A percentile compares a stretch with the other conserved stretches of the same genome.
Conservation (phyloP, 2,329 filamentous ascomycete genomes). For the Exophiala viscosa region DNA sequence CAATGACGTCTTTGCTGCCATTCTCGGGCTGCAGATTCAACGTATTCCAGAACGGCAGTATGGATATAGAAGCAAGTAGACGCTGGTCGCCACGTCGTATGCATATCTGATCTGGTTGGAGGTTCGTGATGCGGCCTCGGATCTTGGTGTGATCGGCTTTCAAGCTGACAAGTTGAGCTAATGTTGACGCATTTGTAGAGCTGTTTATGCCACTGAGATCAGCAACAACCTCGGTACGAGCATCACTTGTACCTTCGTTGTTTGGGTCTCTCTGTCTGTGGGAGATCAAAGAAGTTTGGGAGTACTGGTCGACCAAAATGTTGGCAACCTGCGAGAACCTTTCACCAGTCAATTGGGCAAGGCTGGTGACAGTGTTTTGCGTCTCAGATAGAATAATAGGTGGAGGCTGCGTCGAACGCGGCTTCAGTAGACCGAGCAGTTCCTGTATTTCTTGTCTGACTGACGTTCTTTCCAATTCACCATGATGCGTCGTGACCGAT, state of each 20-base stretch:
- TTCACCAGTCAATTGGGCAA: background rate
- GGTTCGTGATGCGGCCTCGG: conserved; percentile 32
- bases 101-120: conserved; percentile 53
- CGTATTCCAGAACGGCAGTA: conserved; percentile 59
- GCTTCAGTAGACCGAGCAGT: conserved; percentile 11
- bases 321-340: conserved; percentile 17
- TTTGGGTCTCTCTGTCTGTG: background rate
- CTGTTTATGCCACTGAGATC: conserved; percentile 33
- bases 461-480: conserved; percentile 7
- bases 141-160: conserved; percentile 28
- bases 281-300: conserved; percentile 39
- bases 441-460: conserved; percentile 13
- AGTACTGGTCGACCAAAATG: conserved; percentile 32
- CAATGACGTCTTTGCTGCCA: conserved; percentile 55
- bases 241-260: conserved; percentile 31
- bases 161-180: conserved; percentile 19
- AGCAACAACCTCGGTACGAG: conserved; percentile 40
- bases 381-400: conserved; percentile 1
- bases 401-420: conserved; percentile 7
- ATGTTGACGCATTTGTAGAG: conserved; percentile 10
- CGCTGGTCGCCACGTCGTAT: conserved; percentile 51
- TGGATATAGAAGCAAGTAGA: conserved; percentile 55
- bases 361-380: background rate
- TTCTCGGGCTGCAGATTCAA: conserved; percentile 56
- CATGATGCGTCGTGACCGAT: background rate